phyloP scores from a whole-genome alignment of 768 basidiomycete genomes.

The Phaeotremella skinneri region DNA sequence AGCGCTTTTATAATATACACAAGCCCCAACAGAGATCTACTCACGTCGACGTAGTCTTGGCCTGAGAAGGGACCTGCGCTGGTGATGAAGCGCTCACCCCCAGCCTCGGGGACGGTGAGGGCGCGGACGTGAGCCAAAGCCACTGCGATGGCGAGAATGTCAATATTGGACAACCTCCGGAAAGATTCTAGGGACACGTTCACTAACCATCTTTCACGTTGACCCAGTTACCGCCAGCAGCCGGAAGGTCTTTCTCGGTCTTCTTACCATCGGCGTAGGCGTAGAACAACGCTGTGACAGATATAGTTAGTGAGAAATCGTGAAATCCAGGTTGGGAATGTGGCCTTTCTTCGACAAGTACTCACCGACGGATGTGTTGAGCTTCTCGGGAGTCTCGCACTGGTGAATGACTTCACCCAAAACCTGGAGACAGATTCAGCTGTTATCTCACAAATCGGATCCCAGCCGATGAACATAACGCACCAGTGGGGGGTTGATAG shows the following conservation, averaged over 20 bases:
- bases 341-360: neutral
- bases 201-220: conserved; percentile 17
- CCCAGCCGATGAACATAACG: neutral
- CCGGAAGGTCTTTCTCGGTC: conserved; percentile 25
- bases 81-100: conserved; percentile 60
- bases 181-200: neutral
- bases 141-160: conserved; percentile 54
- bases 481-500: conserved; percentile 26
- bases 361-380: conserved; percentile 48
- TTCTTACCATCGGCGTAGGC: conserved; percentile 25
- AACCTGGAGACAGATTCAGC: conserved; percentile 48
- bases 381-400: conserved; percentile 40
- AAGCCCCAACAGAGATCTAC: neutral
- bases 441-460: neutral
- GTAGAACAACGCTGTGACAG: conserved; percentile 12
- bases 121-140: conserved; percentile 59
- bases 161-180: neutral
- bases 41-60: conserved; percentile 32
- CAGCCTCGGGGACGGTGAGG: conserved; percentile 58
- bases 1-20: neutral
- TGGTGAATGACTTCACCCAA: conserved; percentile 51
- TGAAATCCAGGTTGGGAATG: neutral
- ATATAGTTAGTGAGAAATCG: neutral
- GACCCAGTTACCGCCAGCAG: conserved; percentile 32
- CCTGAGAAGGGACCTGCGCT: conserved; percentile 35